Conservation (phyloP, 208 protist species). For the Acanthamoeba royreba region DNA sequence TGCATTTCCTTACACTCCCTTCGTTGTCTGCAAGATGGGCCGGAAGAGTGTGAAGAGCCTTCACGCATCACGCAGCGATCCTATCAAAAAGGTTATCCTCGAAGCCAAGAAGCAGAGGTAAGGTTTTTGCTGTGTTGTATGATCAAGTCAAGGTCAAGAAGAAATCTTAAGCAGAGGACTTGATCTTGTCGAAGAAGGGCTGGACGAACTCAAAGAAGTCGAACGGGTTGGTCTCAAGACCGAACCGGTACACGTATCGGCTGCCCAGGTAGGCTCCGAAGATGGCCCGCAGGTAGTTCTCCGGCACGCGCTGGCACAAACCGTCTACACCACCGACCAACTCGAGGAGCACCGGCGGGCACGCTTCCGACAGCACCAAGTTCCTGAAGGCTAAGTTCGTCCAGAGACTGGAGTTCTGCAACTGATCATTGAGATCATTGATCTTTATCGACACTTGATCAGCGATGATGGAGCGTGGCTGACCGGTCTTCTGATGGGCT, state of each 20-base stretch:
- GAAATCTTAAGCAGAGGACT: no score
- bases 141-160: no score
- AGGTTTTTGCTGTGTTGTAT: no score
- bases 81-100: no score
- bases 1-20: no score
- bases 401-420: conserved; percentile 83
- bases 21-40: no score
- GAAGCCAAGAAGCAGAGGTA: no score
- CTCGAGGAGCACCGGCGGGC: conserved; percentile 74
- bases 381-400: conserved; percentile 79
- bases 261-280: conserved; percentile 89
- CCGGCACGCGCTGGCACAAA: conserved; percentile 87
- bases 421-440: conserved; percentile 80
- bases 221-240: conserved; percentile 30
- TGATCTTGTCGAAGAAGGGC: conserved; percentile 40
- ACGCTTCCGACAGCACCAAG: conserved; percentile 52
- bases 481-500: not conserved
- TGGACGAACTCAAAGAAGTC: conserved; percentile 89
- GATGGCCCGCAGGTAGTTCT: conserved; percentile 91
- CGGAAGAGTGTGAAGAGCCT: no score
- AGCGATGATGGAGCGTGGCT: conserved; percentile 81
- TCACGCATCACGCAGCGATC: no score
- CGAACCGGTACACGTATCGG: conserved; percentile 88
- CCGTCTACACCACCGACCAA: conserved; percentile 82
- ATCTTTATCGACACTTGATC: conserved; percentile 89